These are phyloP conservation scores for Coemansia sp. DNA, from an alignment of 192 early-diverging fungal genomes.

Conservation along the genomic window DNA sequence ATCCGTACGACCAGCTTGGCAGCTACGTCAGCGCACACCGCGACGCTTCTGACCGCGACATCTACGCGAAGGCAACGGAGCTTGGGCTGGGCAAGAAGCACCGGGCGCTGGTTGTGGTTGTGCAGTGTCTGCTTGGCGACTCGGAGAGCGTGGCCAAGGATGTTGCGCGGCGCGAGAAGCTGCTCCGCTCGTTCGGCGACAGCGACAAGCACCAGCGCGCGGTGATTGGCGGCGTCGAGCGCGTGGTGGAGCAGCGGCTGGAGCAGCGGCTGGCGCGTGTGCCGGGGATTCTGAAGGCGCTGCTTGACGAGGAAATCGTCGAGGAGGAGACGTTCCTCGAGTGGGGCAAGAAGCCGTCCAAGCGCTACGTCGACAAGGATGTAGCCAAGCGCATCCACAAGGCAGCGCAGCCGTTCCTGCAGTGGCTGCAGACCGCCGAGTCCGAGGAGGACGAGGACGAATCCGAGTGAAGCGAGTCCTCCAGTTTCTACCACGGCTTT, in stretches of 20 bases:
- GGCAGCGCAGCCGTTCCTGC: conserved; percentile 84
- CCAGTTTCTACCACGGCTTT: not conserved
- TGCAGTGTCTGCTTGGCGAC: conserved; percentile 77
- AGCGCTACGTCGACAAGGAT: conserved; percentile 84
- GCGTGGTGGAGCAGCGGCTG: conserved; percentile 62
- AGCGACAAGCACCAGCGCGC: conserved; percentile 85
- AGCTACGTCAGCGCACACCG: conserved; percentile 66
- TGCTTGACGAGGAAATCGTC: conserved; percentile 89
- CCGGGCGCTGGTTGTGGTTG: conserved; percentile 77
- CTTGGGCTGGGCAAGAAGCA: conserved; percentile 74
- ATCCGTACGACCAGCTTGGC: conserved; percentile 77
- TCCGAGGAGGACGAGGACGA: conserved; percentile 64
- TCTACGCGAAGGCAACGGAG: conserved; percentile 75
- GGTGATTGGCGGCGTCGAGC: conserved; percentile 89
- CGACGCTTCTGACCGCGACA: conserved; percentile 65
- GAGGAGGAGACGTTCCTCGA: conserved; percentile 87
- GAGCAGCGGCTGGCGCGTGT: conserved; percentile 27
- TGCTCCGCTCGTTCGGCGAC: conserved; percentile 73
- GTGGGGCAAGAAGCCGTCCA: conserved; percentile 85
- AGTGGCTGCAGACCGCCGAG: conserved; percentile 88
- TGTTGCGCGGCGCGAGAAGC: conserved; percentile 65
- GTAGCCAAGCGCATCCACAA: conserved; percentile 79
- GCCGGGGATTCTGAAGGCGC: conserved; percentile 77
- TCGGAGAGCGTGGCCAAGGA: conserved; percentile 61
- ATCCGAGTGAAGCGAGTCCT: conserved; percentile 7